Evolutionary conservation across 1,139 yeast species (phyloP), one percentile per base, ranked within the genome.

Genomic region (Geotrichum australiense): DNA sequence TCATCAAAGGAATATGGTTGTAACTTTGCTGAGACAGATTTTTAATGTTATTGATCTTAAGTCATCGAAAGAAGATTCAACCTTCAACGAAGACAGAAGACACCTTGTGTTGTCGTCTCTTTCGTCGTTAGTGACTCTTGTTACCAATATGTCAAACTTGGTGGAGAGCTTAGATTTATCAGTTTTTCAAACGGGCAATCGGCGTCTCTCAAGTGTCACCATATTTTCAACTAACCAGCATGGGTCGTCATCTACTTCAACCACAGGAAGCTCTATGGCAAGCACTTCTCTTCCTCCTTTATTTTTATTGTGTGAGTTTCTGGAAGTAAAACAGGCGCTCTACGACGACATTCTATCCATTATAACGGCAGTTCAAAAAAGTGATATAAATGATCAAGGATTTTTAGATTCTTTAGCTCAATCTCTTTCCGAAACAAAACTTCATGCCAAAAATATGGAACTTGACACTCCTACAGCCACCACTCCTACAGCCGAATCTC

Each of bases 281-380:
- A 34, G 33, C 4, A 29, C 49, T 3, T 43, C 49, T 2, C 36
- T 47, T 21, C 46, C 53, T 24, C 76, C 76, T 40, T 72, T 79
- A 52, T 81, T 85, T 1, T 68, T 80, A 15, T 71, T 86, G 8
- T 69, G 79, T 27, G 94, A 85, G 41, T 85, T 84, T 57, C 74
- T 80, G 56, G 82, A 80, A 49, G 66, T 74, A 37, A 87, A 86
- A 54, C 96, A 86, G 56, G 70, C 74, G 16, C 61, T 84, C 33
- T 91, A 86, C 58, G 80, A 82, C 50, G 62, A 72, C 4, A 66
- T 81, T 31, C 67, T 78, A 5, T 72, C 73, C 22, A 67, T 85
- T 12, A 69, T 83, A 21, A 73, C 82, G 71, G 75, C 80, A 21
- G 71, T 85, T 0, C 94, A 84, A 53, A 71, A 78, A 4, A 64